These are phyloP conservation scores for Pleomassaria siparia DNA, from an alignment of 2,329 filamentous ascomycete species.

Conservation along the genomic window DNA sequence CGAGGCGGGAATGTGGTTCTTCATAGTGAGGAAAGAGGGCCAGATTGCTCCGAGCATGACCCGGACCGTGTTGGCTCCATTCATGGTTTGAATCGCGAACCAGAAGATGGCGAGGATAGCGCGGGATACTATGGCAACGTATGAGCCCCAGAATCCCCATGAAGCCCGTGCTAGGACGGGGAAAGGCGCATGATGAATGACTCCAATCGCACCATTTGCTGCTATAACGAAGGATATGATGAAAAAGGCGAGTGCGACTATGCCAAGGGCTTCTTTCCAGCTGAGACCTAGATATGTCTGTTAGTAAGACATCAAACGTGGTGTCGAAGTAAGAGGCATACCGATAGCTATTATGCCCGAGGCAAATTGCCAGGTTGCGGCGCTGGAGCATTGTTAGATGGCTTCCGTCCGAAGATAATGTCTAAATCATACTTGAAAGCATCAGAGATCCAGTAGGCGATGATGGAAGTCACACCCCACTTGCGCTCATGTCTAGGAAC, in stretches of 20 bases:
- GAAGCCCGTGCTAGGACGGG: slow-evolving; percentile 58
- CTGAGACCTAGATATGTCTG: slow-evolving; percentile 46
- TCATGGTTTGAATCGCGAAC: slow-evolving; percentile 68
- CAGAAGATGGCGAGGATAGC: slow-evolving; percentile 60
- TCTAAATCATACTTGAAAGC: slow-evolving; percentile 47
- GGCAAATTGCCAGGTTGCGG: slow-evolving; percentile 57
- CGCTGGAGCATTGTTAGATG: slow-evolving; percentile 24
- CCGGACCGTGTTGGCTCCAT: slow-evolving; percentile 58
- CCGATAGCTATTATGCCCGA: slow-evolving; percentile 42
- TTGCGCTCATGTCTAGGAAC: slow-evolving; percentile 47
- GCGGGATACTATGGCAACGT: slow-evolving; percentile 56
- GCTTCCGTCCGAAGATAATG: neutral
- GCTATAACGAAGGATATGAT: slow-evolving; percentile 62
- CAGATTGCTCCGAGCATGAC: slow-evolving; percentile 60
- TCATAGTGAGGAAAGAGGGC: slow-evolving; percentile 57
- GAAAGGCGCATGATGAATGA: slow-evolving; percentile 56
- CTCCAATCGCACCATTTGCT: slow-evolving; percentile 57
- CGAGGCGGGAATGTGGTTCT: slow-evolving; percentile 54
- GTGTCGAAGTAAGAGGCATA: slow-evolving; percentile 12
- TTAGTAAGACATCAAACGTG: too few relatives aligned
- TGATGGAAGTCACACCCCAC: slow-evolving; percentile 50
- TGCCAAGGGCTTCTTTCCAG: slow-evolving; percentile 58
- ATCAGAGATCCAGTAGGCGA: slow-evolving; percentile 57
- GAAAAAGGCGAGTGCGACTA: slow-evolving; percentile 55
- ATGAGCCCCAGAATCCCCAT: slow-evolving; percentile 61